Conservation (phyloP, 1,284 basidiomycete species). For the Heterobasidion irregulare region DNA sequence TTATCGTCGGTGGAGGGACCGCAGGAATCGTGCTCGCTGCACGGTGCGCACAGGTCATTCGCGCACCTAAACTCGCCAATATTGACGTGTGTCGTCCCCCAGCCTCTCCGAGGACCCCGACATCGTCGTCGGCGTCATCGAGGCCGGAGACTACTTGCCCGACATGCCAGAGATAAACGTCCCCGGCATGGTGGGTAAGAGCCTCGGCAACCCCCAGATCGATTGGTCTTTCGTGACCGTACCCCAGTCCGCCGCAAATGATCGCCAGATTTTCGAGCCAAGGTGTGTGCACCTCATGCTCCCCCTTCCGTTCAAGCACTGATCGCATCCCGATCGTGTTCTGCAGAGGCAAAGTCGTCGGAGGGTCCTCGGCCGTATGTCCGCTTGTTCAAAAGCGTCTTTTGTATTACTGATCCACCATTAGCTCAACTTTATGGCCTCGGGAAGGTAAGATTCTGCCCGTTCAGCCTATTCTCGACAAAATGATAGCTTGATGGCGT, state of each 20-base stretch:
- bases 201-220: neutral
- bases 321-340: neutral
- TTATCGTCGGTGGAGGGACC: neutral
- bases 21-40: neutral
- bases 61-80: neutral
- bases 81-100: neutral
- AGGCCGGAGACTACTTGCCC: constrained; percentile 1
- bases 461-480: neutral
- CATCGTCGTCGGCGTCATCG: constrained; percentile 4
- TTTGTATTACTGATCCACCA: neutral
- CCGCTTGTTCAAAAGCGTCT: neutral
- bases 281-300: neutral
- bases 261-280: neutral
- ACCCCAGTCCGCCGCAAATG: constrained; percentile 1
- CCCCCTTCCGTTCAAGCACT: neutral
- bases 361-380: constrained; percentile 4
- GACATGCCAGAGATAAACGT: neutral
- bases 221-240: constrained; percentile 1
- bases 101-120: constrained; percentile 5
- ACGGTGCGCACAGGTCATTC: neutral
- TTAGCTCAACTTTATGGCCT: constrained; percentile 1
- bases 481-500: neutral
- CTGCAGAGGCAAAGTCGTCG: constrained; percentile 3
- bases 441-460: neutral
- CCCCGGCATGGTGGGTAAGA: neutral